Evolutionary conservation across 139 green algal species (phyloP).

Genomic region (Auxenochlorella pyrenoidosa): DNA sequence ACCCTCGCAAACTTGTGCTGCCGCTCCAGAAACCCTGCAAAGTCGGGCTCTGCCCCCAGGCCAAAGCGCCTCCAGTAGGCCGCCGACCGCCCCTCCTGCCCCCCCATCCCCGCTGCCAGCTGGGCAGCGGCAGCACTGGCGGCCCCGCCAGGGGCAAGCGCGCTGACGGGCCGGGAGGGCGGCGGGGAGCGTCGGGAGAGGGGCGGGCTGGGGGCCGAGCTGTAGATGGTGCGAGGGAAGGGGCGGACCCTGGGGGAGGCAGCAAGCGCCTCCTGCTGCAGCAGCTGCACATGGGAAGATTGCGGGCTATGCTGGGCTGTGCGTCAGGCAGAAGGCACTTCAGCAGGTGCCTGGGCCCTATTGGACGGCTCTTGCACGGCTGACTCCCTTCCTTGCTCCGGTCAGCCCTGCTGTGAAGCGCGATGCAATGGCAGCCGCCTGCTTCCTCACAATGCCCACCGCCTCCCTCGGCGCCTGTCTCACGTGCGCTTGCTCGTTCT

Average conservation of each 20-base stretch:
- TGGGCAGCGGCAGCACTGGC: neutral
- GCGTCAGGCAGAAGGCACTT: too few relatives aligned
- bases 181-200: conserved; percentile 7
- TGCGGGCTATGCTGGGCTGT: too few relatives aligned
- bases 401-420: too few relatives aligned
- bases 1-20: neutral
- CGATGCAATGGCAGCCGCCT: too few relatives aligned
- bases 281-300: neutral
- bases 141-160: neutral
- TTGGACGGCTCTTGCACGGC: too few relatives aligned
- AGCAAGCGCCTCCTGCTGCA: neutral
- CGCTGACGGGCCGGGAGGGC: neutral
- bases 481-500: neutral
- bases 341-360: too few relatives aligned
- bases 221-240: conserved; percentile 4
- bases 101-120: neutral
- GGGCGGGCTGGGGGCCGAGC: neutral
- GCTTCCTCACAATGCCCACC: too few relatives aligned
- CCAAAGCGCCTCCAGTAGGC: conserved; percentile 4
- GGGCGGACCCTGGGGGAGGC: neutral
- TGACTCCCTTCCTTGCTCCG: too few relatives aligned
- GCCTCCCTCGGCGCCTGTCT: neutral
- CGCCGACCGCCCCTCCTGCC: neutral
- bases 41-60: neutral
- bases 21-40: neutral